Conservation (phyloP, 805 yeast species). For the Kluyveromyces dobzhanskii region DNA sequence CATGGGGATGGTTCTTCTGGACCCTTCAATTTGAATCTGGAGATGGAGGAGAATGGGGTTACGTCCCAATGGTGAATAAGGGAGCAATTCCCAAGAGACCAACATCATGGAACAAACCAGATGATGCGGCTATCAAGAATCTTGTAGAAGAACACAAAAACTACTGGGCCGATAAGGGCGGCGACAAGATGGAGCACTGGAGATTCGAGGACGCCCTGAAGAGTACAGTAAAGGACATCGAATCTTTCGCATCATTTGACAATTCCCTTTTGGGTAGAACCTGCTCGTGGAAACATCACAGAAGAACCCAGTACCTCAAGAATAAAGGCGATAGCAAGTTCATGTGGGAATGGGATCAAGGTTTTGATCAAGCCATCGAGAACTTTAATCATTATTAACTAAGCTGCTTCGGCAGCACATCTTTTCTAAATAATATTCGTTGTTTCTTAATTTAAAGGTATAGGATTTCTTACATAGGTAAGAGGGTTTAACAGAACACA, state of each 20-base stretch:
- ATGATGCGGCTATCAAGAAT: constrained; percentile 27
- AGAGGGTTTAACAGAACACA: too few relatives aligned
- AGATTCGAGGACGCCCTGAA: constrained; percentile 72
- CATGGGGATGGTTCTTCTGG: constrained; percentile 82
- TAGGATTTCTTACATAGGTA: too few relatives aligned
- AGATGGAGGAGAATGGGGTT: constrained; percentile 96
- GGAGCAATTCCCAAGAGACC: constrained; percentile 43
- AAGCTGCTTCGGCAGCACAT: too few relatives aligned
- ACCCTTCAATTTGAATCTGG: constrained; percentile 81
- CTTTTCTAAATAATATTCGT: too few relatives aligned
- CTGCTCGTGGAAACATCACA: constrained; percentile 56
- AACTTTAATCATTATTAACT: constrained; percentile 15
- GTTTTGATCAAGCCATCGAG: constrained; percentile 56
- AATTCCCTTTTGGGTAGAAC: constrained; percentile 69
- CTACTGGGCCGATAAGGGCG: constrained; percentile 63
- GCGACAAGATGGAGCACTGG: constrained; percentile 67
- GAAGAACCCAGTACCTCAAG: constrained; percentile 53
- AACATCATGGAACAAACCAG: constrained; percentile 12
- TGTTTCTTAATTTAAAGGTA: too few relatives aligned
- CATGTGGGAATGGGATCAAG: constrained; percentile 89
- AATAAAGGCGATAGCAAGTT: constrained; percentile 47
- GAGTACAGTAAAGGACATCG: constrained; percentile 67
- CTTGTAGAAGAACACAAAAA: constrained; percentile 38
- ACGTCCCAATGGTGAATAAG: constrained; percentile 60
- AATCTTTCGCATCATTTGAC: constrained; percentile 58